phyloP scores from a whole-genome alignment of 2,329 filamentous ascomycete genomes.

The Hymenoscyphus repandus region DNA sequence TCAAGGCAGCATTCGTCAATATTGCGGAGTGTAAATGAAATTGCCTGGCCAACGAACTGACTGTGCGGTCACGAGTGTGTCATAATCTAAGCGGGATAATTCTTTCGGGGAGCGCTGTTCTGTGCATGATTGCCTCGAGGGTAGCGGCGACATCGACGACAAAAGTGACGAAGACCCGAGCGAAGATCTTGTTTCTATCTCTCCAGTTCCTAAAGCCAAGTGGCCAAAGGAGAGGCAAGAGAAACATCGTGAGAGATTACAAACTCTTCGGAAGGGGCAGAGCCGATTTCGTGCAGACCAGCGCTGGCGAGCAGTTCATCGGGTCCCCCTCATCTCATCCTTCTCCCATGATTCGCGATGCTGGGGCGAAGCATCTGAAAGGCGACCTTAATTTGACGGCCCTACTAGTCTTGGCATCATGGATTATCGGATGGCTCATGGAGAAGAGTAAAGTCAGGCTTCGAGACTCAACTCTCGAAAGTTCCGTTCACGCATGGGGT shows the following conservation, averaged over 20 bases:
- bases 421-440: conserved; percentile 7
- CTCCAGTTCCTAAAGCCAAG: not conserved
- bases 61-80: conserved; percentile 9
- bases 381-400: conserved; percentile 8
- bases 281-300: conserved; percentile 11
- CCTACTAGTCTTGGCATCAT: not conserved
- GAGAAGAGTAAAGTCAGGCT: not conserved
- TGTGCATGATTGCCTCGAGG: conserved; percentile 15
- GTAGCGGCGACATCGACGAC: not conserved
- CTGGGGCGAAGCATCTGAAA: conserved; percentile 8
- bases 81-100: conserved; percentile 18
- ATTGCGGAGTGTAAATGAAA: conserved; percentile 1
- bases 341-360: conserved; percentile 1
- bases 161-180: conserved; percentile 4
- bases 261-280: conserved; percentile 9
- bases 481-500: conserved; percentile 4
- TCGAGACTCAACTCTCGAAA: not conserved
- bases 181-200: not conserved
- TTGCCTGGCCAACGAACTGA: conserved; percentile 1
- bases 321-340: conserved; percentile 2
- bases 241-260: conserved; percentile 11
- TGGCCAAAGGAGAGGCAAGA: not conserved
- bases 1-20: not conserved
- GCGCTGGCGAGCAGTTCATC: conserved; percentile 6
- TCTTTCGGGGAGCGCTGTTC: conserved; percentile 6